A percentile compares a stretch with the other conserved stretches of the same genome.
Evolutionary conservation across 2,329 filamentous ascomycete species (phyloP).

Genomic region (Ophiostoma sp.): DNA sequence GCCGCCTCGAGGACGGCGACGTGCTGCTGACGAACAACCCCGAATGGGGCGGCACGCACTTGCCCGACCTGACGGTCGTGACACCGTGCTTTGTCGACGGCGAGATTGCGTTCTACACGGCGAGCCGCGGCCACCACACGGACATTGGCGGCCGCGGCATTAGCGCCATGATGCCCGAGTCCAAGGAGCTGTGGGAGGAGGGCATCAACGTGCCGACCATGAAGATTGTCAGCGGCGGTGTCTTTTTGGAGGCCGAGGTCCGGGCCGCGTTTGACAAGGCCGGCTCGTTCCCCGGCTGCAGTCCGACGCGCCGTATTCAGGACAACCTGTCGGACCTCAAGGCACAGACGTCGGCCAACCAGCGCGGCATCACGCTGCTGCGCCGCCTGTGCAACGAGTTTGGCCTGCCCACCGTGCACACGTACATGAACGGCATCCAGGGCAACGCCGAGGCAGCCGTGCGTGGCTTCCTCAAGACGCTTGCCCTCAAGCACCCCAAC

Average conservation of each 20-base stretch:
- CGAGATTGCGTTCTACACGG: constrained; percentile 75
- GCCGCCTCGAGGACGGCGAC: constrained; percentile 70
- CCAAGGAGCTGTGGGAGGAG: constrained; percentile 58
- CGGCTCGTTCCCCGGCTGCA: constrained; percentile 62
- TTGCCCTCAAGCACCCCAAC: constrained; percentile 49
- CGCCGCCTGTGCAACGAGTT: constrained; percentile 66
- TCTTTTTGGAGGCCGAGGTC: constrained; percentile 72
- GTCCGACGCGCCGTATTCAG: constrained; percentile 63
- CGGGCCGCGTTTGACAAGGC: constrained; percentile 60
- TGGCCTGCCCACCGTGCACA: constrained; percentile 60
- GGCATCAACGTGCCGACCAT: constrained; percentile 59
- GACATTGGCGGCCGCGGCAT: constrained; percentile 79
- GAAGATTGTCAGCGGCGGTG: constrained; percentile 67
- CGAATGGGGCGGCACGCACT: constrained; percentile 51
- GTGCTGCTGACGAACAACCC: constrained; percentile 81
- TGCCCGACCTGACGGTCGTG: constrained; percentile 75
- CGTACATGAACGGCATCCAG: constrained; percentile 75
- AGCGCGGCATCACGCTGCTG: constrained; percentile 71
- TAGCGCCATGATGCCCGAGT: constrained; percentile 75
- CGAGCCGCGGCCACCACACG: constrained; percentile 73
- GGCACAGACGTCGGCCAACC: constrained; percentile 68
- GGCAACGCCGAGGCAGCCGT: constrained; percentile 69
- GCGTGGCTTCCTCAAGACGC: constrained; percentile 59
- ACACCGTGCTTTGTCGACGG: constrained; percentile 68
- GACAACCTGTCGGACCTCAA: constrained; percentile 73